Conservation (phyloP, 345 rosid species). For the Corchorus olitorius region DNA sequence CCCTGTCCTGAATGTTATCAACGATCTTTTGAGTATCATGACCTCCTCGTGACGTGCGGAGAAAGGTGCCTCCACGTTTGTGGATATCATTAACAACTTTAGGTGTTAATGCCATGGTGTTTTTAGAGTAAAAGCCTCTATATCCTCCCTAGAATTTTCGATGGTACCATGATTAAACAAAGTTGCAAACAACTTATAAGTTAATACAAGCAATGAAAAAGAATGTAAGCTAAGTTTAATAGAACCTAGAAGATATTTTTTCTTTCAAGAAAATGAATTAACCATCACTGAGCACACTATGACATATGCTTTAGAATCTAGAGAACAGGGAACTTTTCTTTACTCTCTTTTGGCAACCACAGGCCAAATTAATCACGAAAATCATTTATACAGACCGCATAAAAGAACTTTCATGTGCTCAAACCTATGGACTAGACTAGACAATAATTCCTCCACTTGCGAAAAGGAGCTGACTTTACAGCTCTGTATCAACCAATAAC, state of each 20-base stretch:
- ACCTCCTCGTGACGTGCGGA: conserved; percentile 88
- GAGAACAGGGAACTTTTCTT: conserved; percentile 6
- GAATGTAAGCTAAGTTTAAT: conserved; percentile 5
- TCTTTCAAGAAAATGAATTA: neutral
- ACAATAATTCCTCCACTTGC: neutral
- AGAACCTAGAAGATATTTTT: conserved; percentile 6
- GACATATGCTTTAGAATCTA: neutral
- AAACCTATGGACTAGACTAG: conserved; percentile 1
- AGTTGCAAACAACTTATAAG: neutral
- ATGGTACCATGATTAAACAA: neutral
- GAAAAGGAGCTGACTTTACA: neutral
- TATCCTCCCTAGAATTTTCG: conserved; percentile 73
- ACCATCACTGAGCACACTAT: neutral
- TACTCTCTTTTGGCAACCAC: conserved; percentile 1
- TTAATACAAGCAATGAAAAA: conserved; percentile 8
- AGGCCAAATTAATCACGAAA: neutral
- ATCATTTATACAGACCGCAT: neutral
- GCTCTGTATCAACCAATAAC: conserved; percentile 1
- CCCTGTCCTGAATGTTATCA: conserved; percentile 90
- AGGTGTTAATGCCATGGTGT: conserved; percentile 66
- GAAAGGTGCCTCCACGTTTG: conserved; percentile 90
- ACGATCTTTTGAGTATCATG: conserved; percentile 89
- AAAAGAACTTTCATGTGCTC: neutral
- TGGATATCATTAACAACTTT: conserved; percentile 88
- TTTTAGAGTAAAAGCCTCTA: conserved; percentile 79